These are phyloP conservation scores for Didymosphaeria variabile DNA, from an alignment of 2,329 filamentous ascomycete species.

Conservation along the genomic window DNA sequence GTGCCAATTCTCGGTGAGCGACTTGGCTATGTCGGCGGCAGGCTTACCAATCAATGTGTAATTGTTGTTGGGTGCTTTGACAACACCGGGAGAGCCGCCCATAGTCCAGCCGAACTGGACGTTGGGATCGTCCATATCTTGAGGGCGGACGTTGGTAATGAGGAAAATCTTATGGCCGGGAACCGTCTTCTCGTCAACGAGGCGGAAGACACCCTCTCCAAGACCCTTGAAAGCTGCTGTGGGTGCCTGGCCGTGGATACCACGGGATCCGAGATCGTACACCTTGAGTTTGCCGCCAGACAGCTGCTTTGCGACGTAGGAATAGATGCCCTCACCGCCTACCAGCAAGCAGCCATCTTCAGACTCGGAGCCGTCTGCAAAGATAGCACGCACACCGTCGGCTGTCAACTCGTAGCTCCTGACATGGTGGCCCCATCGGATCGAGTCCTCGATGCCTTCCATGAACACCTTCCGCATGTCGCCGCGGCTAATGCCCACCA, in stretches of 20 bases:
- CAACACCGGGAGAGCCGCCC: slow-evolving; percentile 65
- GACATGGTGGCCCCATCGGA: slow-evolving; percentile 66
- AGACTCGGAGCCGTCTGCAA: slow-evolving; percentile 68
- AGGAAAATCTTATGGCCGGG: slow-evolving; percentile 59
- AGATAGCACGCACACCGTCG: slow-evolving; percentile 65
- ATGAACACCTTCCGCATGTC: slow-evolving; percentile 70
- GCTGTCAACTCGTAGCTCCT: slow-evolving; percentile 66
- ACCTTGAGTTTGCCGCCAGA: slow-evolving; percentile 67
- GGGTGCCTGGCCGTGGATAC: slow-evolving; percentile 72
- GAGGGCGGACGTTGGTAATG: slow-evolving; percentile 71
- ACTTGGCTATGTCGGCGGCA: slow-evolving; percentile 67
- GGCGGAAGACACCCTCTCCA: slow-evolving; percentile 70
- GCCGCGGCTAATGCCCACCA: slow-evolving; percentile 69
- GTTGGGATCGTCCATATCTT: slow-evolving; percentile 66
- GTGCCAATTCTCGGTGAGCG: slow-evolving; percentile 65
- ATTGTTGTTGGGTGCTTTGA: slow-evolving; percentile 67
- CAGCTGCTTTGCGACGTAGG: slow-evolving; percentile 67
- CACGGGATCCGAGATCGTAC: slow-evolving; percentile 69
- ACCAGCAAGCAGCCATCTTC: slow-evolving; percentile 67
- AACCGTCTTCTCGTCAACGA: slow-evolving; percentile 59
- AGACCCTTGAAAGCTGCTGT: slow-evolving; percentile 68
- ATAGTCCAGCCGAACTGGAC: slow-evolving; percentile 72
- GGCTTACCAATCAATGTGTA: slow-evolving; percentile 65
- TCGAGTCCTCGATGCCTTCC: slow-evolving; percentile 62
- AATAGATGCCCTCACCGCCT: slow-evolving; percentile 71